Percentiles rank a stretch among this genome's conserved stretches.
phyloP scores from a whole-genome alignment of 2,329 filamentous ascomycete genomes.

The Hypoxylon sp. region DNA sequence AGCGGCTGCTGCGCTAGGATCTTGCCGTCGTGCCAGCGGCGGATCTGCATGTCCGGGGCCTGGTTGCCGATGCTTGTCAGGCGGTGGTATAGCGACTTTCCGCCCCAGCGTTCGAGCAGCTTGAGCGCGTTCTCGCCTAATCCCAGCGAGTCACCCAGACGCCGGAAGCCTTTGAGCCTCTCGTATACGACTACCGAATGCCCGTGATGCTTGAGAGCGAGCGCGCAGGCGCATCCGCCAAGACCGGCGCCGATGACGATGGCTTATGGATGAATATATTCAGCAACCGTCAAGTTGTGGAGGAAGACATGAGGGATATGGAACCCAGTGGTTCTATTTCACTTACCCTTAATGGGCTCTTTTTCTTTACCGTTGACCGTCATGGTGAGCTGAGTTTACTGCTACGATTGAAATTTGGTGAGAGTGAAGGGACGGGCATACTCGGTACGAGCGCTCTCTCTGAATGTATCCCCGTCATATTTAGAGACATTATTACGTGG shows the following conservation, averaged over 20 bases:
- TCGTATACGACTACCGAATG: conserved; percentile 59
- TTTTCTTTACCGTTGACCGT: conserved; percentile 23
- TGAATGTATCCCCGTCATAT: conserved; percentile 13
- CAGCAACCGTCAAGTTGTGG: background rate
- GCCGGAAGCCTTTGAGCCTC: conserved; percentile 57
- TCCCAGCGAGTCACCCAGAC: conserved; percentile 60
- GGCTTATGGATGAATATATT: conserved; percentile 49
- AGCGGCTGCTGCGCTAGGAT: conserved; percentile 60
- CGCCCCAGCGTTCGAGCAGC: conserved; percentile 60
- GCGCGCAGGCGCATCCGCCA: conserved; percentile 62
- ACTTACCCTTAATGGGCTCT: conserved; percentile 39
- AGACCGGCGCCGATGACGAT: conserved; percentile 64
- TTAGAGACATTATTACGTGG: conserved; percentile 9
- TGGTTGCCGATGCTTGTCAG: conserved; percentile 61
- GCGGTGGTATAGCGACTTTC: conserved; percentile 52
- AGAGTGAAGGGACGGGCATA: background rate
- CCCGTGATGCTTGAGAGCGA: conserved; percentile 61
- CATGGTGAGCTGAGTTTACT: conserved; percentile 10
- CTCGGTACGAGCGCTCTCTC: conserved; percentile 3
- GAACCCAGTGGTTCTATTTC: background rate
- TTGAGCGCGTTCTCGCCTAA: conserved; percentile 62
- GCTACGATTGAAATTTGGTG: background rate
- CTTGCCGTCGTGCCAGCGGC: conserved; percentile 61
- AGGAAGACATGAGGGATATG: background rate
- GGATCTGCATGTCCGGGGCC: conserved; percentile 61